phyloP scores from a whole-genome alignment of 352 stramenopile species.

The Pythium pectinolyticum region DNA sequence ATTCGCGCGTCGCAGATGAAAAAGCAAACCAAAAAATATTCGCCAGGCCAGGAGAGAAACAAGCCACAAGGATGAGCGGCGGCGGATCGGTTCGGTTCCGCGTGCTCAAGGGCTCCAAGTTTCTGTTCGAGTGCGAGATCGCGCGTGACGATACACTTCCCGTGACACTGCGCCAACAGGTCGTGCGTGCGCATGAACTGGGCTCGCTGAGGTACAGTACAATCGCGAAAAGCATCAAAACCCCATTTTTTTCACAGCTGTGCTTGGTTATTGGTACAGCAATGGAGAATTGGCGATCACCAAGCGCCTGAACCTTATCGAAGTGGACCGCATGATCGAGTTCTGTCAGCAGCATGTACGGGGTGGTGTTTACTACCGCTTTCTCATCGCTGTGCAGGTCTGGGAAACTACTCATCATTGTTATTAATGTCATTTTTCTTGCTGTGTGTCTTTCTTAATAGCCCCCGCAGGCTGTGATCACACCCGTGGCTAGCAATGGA shows the following conservation, averaged over 20 bases:
- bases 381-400: background rate
- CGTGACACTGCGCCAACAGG: conserved; percentile 20
- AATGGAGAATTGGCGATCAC: conserved; percentile 46
- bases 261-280: conserved; percentile 19
- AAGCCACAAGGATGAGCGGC: conserved; percentile 1
- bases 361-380: background rate
- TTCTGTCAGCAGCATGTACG: conserved; percentile 52
- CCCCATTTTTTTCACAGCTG: background rate
- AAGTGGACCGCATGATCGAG: conserved; percentile 59
- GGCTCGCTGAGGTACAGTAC: conserved; percentile 41
- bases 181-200: conserved; percentile 39
- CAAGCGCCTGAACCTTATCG: conserved; percentile 57
- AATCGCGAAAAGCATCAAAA: background rate
- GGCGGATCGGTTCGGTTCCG: conserved; percentile 42
- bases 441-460: conserved; percentile 18
- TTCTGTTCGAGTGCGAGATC: conserved; percentile 62
- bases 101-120: conserved; percentile 68
- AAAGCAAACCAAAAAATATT: background rate
- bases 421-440: background rate
- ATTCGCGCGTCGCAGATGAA: conserved; percentile 13
- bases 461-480: conserved; percentile 54
- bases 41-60: no score
- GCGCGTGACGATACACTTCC: conserved; percentile 13
- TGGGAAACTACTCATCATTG: background rate
- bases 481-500: conserved; percentile 30